phyloP scores from a whole-genome alignment of 2,329 filamentous ascomycete genomes.

The Nemania serpens region DNA sequence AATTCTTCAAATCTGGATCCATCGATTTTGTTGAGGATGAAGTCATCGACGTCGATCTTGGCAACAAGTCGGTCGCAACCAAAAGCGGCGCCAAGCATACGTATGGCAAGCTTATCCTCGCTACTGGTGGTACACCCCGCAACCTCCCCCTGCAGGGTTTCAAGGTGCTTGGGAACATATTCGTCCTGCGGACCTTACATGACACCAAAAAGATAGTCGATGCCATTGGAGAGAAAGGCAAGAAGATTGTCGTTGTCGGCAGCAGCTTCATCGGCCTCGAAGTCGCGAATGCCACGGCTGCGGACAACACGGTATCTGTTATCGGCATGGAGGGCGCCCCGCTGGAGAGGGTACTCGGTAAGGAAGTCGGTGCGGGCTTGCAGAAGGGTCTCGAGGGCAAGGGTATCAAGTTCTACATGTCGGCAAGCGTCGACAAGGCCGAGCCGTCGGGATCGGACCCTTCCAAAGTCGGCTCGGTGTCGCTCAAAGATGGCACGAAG shows the following conservation, averaged over 20 bases:
- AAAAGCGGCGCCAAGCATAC: slow-evolving; percentile 70
- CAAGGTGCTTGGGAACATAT: slow-evolving; percentile 85
- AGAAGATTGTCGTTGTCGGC: slow-evolving; percentile 91
- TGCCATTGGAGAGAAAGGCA: slow-evolving; percentile 80
- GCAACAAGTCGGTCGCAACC: slow-evolving; percentile 73
- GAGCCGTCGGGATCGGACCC: slow-evolving; percentile 69
- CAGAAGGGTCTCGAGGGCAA: slow-evolving; percentile 79
- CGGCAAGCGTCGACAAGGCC: slow-evolving; percentile 81
- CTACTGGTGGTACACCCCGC: slow-evolving; percentile 81
- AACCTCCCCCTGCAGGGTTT: slow-evolving; percentile 81
- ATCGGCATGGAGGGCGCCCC: slow-evolving; percentile 88
- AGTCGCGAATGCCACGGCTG: slow-evolving; percentile 80
- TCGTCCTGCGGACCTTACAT: slow-evolving; percentile 77
- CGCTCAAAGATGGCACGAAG: slow-evolving; percentile 82
- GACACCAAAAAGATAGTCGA: slow-evolving; percentile 78
- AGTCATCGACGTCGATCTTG: slow-evolving; percentile 79
- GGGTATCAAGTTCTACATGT: slow-evolving; percentile 87
- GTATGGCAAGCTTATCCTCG: slow-evolving; percentile 89
- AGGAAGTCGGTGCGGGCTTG: slow-evolving; percentile 79
- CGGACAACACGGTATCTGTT: slow-evolving; percentile 82
- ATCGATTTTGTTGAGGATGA: slow-evolving; percentile 64
- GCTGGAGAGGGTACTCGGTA: slow-evolving; percentile 84
- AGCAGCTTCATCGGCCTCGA: slow-evolving; percentile 99
- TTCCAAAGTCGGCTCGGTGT: slow-evolving; percentile 76
- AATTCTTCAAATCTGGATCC: slow-evolving; percentile 72